These are phyloP conservation scores for Irpex sp. DNA, from an alignment of 1,284 basidiomycete species.

Conservation along the genomic window DNA sequence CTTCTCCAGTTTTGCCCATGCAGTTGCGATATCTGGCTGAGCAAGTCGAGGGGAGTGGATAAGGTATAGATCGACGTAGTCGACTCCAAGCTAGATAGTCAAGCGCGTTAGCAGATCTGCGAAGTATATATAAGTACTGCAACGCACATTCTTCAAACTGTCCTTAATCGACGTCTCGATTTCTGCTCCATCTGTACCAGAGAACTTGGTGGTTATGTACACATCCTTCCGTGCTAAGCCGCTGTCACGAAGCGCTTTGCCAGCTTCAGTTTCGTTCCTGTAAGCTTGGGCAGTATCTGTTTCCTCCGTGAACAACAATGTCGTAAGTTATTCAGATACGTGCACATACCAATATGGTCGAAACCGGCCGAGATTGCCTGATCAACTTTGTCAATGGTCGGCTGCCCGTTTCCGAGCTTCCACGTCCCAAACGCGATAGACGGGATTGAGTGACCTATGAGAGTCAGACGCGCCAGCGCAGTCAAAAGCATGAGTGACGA, in stretches of 20 bases:
- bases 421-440: constrained; percentile 56
- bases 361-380: constrained; percentile 29
- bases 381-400: constrained; percentile 26
- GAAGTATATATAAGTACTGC: background rate
- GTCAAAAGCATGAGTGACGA: background rate
- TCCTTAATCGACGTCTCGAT: constrained; percentile 30
- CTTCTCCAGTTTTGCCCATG: constrained; percentile 68
- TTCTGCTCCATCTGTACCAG: constrained; percentile 39
- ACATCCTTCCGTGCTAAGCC: constrained; percentile 32
- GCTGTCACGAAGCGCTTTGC: constrained; percentile 32
- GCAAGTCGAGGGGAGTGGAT: constrained; percentile 53
- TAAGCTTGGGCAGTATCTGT: constrained; percentile 32
- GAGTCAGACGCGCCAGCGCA: background rate
- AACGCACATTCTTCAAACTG: constrained; percentile 25
- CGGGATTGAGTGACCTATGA: constrained; percentile 42
- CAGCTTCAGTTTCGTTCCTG: constrained; percentile 37
- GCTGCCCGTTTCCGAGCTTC: constrained; percentile 39
- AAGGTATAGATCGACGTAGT: constrained; percentile 72
- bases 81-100: constrained; percentile 51
- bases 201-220: constrained; percentile 52
- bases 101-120: background rate
- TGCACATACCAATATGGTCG: constrained; percentile 25
- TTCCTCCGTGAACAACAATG: background rate
- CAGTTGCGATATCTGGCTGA: constrained; percentile 43
- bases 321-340: background rate